A percentile compares a stretch with the other conserved stretches of the same genome.
These are phyloP conservation scores for Exophiala phaeomuriformis DNA, from an alignment of 2,329 filamentous ascomycete genomes.

Conservation along the genomic window DNA sequence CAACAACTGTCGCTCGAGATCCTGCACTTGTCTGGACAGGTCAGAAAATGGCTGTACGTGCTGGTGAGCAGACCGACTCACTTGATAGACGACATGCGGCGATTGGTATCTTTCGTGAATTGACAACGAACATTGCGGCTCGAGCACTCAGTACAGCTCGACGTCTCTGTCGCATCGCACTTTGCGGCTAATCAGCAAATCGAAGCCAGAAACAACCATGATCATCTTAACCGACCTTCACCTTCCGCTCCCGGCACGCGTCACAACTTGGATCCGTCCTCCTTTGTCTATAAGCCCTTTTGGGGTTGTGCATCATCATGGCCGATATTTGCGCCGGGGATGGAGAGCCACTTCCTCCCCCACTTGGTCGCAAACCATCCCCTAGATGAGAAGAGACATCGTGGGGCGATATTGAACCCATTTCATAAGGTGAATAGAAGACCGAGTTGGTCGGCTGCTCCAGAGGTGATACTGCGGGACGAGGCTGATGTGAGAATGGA, in stretches of 20 bases:
- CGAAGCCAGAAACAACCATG: not conserved
- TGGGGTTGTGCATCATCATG: conserved; percentile 63
- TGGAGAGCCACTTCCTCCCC: conserved; percentile 12
- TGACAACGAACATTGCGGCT: conserved; percentile 96
- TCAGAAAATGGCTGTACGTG: conserved; percentile 16
- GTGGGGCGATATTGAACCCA: conserved; percentile 35
- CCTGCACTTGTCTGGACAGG: conserved; percentile 68
- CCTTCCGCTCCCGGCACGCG: conserved; percentile 78
- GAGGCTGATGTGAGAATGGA: conserved; percentile 7
- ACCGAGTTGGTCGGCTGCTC: conserved; percentile 16
- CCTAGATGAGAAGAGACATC: conserved; percentile 33
- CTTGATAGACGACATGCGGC: conserved; percentile 98
- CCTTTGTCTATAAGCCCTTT: conserved; percentile 87
- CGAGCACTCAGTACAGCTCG: conserved; percentile 94
- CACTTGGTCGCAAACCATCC: conserved; percentile 27
- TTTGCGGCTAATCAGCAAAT: conserved; percentile 28
- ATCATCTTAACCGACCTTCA: conserved; percentile 44
- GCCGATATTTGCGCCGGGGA: conserved; percentile 32
- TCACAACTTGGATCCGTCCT: conserved; percentile 97
- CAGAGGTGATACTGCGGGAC: conserved; percentile 6
- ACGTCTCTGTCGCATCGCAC: conserved; percentile 94
- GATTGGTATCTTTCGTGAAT: conserved; percentile 98
- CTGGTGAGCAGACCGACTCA: conserved; percentile 33
- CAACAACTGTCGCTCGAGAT: conserved; percentile 85
- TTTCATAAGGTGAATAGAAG: conserved; percentile 37